Evolutionary conservation across 768 basidiomycete species (phyloP).

Genomic region (Trametes punicea): DNA sequence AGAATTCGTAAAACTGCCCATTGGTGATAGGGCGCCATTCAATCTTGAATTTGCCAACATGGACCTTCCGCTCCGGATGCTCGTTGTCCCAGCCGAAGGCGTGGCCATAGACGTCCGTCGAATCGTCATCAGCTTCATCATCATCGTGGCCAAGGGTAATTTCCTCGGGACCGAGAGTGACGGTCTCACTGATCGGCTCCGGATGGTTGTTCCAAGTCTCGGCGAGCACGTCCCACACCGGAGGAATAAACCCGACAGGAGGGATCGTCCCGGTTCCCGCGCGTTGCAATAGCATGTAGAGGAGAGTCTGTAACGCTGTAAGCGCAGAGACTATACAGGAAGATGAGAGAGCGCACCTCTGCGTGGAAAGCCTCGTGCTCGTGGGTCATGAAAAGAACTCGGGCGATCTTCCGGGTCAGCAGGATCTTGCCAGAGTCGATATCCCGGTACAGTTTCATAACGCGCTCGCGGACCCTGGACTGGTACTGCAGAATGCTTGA

Average conservation of each 20-base stretch:
- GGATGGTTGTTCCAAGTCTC: conserved; percentile 48
- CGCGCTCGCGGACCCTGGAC: conserved; percentile 68
- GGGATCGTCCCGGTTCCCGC: conserved; percentile 76
- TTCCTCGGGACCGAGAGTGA: conserved; percentile 55
- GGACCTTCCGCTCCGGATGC: conserved; percentile 58
- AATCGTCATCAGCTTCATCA: conserved; percentile 61
- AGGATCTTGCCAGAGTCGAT: conserved; percentile 47
- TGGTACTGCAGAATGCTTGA: conserved; percentile 72
- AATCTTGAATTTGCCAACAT: conserved; percentile 68
- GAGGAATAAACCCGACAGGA: conserved; percentile 69
- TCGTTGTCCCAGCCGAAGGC: conserved; percentile 97
- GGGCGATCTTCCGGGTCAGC: conserved; percentile 63
- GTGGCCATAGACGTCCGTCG: conserved; percentile 46
- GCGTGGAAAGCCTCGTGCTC: conserved; percentile 90
- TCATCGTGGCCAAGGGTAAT: conserved; percentile 84
- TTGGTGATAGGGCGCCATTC: conserved; percentile 89
- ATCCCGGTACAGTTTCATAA: conserved; percentile 70
- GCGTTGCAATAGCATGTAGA: conserved; percentile 92
- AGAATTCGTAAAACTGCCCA: conserved; percentile 76
- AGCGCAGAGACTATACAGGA: neutral
- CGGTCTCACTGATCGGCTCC: conserved; percentile 39
- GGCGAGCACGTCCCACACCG: conserved; percentile 64
- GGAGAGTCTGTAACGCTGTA: conserved; percentile 53
- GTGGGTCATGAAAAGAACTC: conserved; percentile 86
- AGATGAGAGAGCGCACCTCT: conserved; percentile 45